Evolutionary conservation across 768 basidiomycete species (phyloP), one percentile per base, ranked within the genome.

Genomic region (Russula olivacea): DNA sequence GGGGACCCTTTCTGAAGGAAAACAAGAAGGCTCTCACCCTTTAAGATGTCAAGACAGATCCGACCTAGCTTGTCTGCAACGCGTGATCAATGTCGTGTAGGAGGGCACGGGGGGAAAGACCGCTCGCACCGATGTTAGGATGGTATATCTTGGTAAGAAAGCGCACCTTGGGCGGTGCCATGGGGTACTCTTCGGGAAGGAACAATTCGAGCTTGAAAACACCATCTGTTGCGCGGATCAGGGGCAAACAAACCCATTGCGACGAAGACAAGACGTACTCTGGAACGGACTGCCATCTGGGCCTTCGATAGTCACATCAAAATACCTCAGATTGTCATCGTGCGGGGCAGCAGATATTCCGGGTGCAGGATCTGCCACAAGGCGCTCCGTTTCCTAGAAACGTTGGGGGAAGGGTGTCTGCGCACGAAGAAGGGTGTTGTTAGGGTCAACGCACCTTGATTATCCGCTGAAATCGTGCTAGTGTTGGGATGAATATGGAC

Each of bases 81-180:
- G 52, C 12, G 21, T 41, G 52, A 47, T 59, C 4, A 63, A 49
- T 15, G 25, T 59, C 47, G 28, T 41, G 48, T 49, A 7, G 38
- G n/a, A 30, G 49, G 28, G 4, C 17, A n/a, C 7, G 32, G 32
- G 12, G 21, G 25, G 17, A 21, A 49, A 25, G 47, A 48, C 50
- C 45, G 19, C 21, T 17, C 91, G 71, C 72, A 97, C 96, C 96
- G 77, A 99, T 99, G 75, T 99, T 99, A 53, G 97, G 95, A 75
- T 98, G 94, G 79, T 96, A 95, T 79, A 98, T 96, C 87, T 94
- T 95, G 61, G 95, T 97, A 69, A 97, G 78, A 78, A 96, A 98
- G 68, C 96, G 83, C 61, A 99, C 97, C 77, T 99, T 99, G 25
- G 97, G 97, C 0, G 97, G 96, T 55, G 89, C 91, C 97, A 99